Base-by-base conservation (phyloP, 129 eudicot species). In the Pseudognaphalium luteoalbum region DNA sequence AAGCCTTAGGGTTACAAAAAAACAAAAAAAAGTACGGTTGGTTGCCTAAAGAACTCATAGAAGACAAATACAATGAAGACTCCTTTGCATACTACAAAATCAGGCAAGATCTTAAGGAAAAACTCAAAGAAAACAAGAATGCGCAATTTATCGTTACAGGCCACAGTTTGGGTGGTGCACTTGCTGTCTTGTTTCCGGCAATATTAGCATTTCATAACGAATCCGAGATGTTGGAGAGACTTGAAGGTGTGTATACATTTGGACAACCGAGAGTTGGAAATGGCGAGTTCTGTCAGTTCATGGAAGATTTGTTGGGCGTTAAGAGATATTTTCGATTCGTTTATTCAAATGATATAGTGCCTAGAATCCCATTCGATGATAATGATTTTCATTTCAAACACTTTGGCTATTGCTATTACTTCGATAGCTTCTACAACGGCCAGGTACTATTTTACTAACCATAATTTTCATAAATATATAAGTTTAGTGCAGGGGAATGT, bases 241-340 rank as follows among this genome's bases (percentile, higher is more conserved):
- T 89, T n/a, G 88, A 66, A n/a, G 89, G 86, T 52, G 79, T 89
- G 7, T 89, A 89, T 66, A 89, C 96, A 4, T 89, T 78, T 65
- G 91, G 91, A 50, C 96, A 89, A 52, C 91, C 96, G 0, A 74
- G 89, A n/a, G 91, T 87, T 44, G 96, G 96, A 30, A 83, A 89
- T 30, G 17, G 44, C 0, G 14, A 70, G 4, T 87, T 87, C 19
- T 76, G 88, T 39, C 37, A 28, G 9, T 78, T 16, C 60, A 81
- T 89, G 89, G 42, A 71, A 37, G 57, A 20, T 0, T 16, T 51
- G 6, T 76, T 89, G 16, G 32, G n/a, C 17, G 76, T 25, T 1
- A 28, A 74, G 19, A 65, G 70, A 37, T 87, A 85, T 65, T 70
- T 59, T 20, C 86, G 96, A 64, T 68, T 72, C 19, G 96, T 89